phyloP scores from a whole-genome alignment of 768 basidiomycete species.

The Tylopilus sp. region DNA sequence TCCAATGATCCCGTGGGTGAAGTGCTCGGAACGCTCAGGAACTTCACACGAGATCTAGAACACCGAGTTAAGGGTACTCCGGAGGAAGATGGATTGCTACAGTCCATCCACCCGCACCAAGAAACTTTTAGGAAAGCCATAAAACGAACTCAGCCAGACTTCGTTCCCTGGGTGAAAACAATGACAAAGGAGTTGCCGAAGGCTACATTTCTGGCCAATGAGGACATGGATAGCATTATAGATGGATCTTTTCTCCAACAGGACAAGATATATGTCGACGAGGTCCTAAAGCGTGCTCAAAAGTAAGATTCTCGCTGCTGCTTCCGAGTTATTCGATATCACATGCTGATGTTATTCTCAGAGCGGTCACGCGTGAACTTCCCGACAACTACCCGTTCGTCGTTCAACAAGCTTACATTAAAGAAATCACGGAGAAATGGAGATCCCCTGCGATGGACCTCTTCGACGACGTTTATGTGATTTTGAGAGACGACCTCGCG shows the following conservation, averaged over 20 bases:
- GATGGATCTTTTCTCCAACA: not conserved
- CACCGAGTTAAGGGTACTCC: conserved; percentile 52
- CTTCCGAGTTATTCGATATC: too few species aligned
- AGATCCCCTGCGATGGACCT: conserved; percentile 41
- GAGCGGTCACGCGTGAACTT: conserved; percentile 68
- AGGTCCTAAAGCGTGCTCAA: conserved; percentile 46
- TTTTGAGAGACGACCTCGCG: conserved; percentile 39
- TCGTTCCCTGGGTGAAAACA: conserved; percentile 45
- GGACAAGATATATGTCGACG: conserved; percentile 44
- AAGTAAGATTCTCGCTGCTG: conserved; percentile 41
- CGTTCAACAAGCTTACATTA: conserved; percentile 52
- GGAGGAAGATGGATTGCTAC: conserved; percentile 49
- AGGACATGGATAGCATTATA: conserved; percentile 32
- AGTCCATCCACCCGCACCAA: conserved; percentile 50
- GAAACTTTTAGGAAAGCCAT: conserved; percentile 47
- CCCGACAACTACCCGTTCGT: conserved; percentile 66
- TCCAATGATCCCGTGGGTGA: conserved; percentile 57
- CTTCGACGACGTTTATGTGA: conserved; percentile 37
- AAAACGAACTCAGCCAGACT: conserved; percentile 52
- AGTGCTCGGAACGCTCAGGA: conserved; percentile 44
- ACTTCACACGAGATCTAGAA: conserved; percentile 48
- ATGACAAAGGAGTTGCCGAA: conserved; percentile 1
- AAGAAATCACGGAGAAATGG: conserved; percentile 47
- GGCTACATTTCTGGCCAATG: conserved; percentile 35
- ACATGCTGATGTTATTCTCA: conserved; percentile 23